Base-by-base conservation (phyloP, 805 yeast genomes). In the Ogataea sp. region DNA sequence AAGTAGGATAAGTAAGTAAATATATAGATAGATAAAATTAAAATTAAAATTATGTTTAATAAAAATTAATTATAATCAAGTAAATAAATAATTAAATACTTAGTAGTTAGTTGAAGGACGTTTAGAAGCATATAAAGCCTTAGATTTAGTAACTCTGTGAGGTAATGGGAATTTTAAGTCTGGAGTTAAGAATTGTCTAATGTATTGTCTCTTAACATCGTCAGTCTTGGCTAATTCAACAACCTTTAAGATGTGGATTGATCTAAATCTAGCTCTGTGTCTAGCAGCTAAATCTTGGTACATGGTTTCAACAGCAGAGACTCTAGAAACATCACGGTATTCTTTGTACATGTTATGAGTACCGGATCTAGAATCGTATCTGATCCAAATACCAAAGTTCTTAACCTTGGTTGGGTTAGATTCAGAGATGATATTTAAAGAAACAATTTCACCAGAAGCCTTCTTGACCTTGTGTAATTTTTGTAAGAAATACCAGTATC, bases 311-410 rank as follows among this genome's bases (percentile, higher is more conserved):
- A 93, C 97, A 59, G 97, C 98, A 71, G 86, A 95, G 52, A 88
- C 95, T 80, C 99, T 93, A 79, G 96, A 75, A 61, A 90, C 95
- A 64, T 90, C 98, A 76, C 98, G 88, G 93, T 87, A 86, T 80
- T 93, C 99, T 82, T 93, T 93, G 96, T 93, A 93, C 97, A 93
- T 93, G 94, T 93, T 93, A 95, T 93, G 98, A 65, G 96, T 89
- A 78, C 99, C 99, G 58, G 98, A 93, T 84, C 99, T 94, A 56
- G 99, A 93, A 70, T 93, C 98, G 85, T 93, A 93, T 80, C 98
- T 89, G 71, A 93, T 84, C 99, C 99, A 93, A 78, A 93, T 71
- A 79, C 97, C 98, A 69, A 89, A 93, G 86, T 89, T 93, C 89
- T 93, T 93, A 67, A 93, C 97, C 80, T 86, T 89, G 75, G 96